A percentile compares a stretch with the other conserved stretches of the same genome.
phyloP scores from a whole-genome alignment of 169 alveolate species.

The Besnoitia besnoiti region DNA sequence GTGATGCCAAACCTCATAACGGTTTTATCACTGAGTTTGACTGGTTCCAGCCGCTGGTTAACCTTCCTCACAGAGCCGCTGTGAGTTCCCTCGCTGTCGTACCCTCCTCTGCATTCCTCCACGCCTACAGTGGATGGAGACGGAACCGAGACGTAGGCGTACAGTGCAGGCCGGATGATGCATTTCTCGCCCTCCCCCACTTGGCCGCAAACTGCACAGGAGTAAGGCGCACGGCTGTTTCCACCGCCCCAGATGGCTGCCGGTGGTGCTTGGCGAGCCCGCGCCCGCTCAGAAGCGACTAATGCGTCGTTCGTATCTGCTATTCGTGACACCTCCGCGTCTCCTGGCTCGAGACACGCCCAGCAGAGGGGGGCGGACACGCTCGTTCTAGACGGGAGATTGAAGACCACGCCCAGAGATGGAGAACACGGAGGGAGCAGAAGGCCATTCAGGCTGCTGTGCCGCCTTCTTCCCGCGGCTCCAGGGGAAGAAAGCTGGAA shows the following conservation, averaged over 20 bases:
- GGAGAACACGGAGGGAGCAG: constrained; percentile 33
- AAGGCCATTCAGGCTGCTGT: neutral
- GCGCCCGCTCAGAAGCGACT: neutral
- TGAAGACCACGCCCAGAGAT: constrained; percentile 9
- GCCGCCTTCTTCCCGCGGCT: neutral
- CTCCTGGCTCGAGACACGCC: constrained; percentile 31
- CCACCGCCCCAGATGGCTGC: neutral
- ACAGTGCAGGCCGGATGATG: neutral
- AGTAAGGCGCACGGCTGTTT: neutral
- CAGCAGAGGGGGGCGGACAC: neutral
- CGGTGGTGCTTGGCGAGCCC: neutral
- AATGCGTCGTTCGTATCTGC: neutral
- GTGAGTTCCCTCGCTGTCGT: neutral
- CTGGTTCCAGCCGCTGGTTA: neutral
- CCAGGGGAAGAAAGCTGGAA: neutral
- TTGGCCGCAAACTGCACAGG: neutral
- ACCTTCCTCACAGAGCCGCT: neutral
- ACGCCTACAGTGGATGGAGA: neutral
- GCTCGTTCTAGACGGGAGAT: neutral
- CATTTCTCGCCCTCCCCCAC: neutral
- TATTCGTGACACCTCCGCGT: neutral
- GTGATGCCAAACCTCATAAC: constrained; percentile 11
- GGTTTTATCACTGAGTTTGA: neutral
- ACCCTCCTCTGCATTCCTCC: neutral
- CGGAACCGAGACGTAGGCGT: neutral